These are phyloP conservation scores for Ceratocystis diversiconidia DNA, from an alignment of 2,329 filamentous ascomycete species.

Conservation along the genomic window DNA sequence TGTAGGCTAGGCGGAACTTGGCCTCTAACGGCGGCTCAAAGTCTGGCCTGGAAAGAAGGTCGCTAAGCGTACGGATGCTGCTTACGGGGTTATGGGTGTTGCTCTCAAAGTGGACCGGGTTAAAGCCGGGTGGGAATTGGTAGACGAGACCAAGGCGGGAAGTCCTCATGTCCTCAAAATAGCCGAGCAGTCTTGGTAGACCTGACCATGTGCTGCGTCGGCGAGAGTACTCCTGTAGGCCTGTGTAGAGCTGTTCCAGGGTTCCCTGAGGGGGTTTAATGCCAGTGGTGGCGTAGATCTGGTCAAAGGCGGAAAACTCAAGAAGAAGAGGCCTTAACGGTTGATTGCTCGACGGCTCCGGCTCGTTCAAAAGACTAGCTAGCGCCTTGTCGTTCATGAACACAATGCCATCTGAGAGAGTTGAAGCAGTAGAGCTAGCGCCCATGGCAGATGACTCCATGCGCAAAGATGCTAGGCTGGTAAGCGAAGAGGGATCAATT, in stretches of 20 bases:
- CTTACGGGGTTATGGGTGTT: conserved; percentile 34
- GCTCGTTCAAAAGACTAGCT: conserved; percentile 14
- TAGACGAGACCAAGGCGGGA: conserved; percentile 63
- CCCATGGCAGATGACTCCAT: conserved; percentile 9
- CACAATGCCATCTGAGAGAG: conserved; percentile 21
- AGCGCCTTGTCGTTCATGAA: conserved; percentile 34
- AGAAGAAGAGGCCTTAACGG: conserved; percentile 41
- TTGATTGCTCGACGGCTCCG: not conserved
- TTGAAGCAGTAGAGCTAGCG: not conserved
- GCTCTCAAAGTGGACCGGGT: not conserved
- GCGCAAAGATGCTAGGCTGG: conserved; percentile 26
- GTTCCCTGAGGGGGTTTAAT: conserved; percentile 51
- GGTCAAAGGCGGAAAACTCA: conserved; percentile 54
- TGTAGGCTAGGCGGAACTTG: conserved; percentile 60
- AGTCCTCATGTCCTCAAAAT: conserved; percentile 59
- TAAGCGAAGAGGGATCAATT: conserved; percentile 41
- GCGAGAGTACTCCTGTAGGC: conserved; percentile 29
- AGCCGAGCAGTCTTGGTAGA: conserved; percentile 47
- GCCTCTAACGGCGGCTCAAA: conserved; percentile 57
- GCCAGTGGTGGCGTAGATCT: conserved; percentile 47
- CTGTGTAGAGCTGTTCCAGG: conserved; percentile 48
- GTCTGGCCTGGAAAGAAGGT: conserved; percentile 37
- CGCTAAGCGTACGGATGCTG: conserved; percentile 39
- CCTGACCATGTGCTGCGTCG: conserved; percentile 43
- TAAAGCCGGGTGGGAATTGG: conserved; percentile 52